Conservation (phyloP, 1,284 basidiomycete genomes). For the Cryptococcus sp. region DNA sequence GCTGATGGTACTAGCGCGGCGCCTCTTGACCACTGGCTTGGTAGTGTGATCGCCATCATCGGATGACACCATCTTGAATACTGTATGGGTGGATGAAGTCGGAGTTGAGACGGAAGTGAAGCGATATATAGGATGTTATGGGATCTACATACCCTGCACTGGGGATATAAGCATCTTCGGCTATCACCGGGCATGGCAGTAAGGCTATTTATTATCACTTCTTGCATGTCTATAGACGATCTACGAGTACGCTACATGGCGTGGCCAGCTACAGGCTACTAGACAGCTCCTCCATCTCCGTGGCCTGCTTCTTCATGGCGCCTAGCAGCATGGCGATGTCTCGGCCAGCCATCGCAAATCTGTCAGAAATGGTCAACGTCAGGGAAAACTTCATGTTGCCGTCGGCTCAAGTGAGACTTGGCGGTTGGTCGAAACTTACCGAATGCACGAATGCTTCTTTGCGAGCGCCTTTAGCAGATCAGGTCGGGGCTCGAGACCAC, state of each 20-base stretch:
- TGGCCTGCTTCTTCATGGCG: constrained; percentile 24
- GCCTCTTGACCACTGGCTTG: no score
- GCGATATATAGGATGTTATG: no score
- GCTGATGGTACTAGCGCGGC: not conserved
- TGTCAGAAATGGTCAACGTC: not conserved
- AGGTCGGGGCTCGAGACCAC: constrained; percentile 24
- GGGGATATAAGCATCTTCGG: no score
- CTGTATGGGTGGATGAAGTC: no score
- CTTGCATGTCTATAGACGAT: not conserved
- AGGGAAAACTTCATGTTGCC: not conserved
- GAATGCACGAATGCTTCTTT: constrained; percentile 12
- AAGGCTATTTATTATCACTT: not conserved
- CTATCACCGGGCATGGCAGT: not conserved
- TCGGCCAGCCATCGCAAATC: constrained; percentile 30
- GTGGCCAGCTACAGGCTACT: not conserved
- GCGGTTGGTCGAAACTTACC: constrained; percentile 9
- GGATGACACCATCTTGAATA: no score
- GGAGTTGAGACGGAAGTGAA: no score
- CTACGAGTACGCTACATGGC: not conserved
- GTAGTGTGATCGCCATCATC: no score
- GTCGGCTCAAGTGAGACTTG: not conserved
- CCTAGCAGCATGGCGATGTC: constrained; percentile 24
- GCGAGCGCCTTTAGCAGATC: constrained; percentile 14
- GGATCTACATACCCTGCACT: no score
- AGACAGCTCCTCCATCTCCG: not conserved